phyloP scores from a whole-genome alignment of 371 early-diverging fungal species.

The Rhizopus stolonifer region DNA sequence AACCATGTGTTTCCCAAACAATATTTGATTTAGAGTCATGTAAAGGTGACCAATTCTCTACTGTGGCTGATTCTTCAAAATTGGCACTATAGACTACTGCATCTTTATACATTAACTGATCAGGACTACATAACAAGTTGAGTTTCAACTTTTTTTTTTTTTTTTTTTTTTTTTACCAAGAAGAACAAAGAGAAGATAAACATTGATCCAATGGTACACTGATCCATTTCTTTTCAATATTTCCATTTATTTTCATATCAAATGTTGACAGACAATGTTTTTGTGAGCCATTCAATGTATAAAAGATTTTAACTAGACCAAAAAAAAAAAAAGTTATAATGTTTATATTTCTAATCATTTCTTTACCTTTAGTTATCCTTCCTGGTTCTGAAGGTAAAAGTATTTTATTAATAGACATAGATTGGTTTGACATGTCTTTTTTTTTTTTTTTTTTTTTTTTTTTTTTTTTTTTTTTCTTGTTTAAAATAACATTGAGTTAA shows the following conservation, averaged over 20 bases:
- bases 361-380: not conserved
- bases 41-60: conserved; percentile 27
- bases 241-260: conserved; percentile 22
- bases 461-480: too few relatives aligned
- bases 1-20: conserved; percentile 42
- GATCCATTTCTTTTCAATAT: conserved; percentile 26
- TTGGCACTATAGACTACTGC: conserved; percentile 40
- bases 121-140: conserved; percentile 28
- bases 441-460: too few relatives aligned
- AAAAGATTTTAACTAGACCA: conserved; percentile 43
- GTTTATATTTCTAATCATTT: too few relatives aligned
- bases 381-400: conserved; percentile 13
- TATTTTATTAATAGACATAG: conserved; percentile 36
- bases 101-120: conserved; percentile 33
- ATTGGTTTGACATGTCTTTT: conserved; percentile 22
- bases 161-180: conserved; percentile 26
- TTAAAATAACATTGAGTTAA: too few relatives aligned
- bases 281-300: conserved; percentile 37
- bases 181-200: conserved; percentile 30
- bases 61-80: conserved; percentile 32
- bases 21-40: conserved; percentile 26
- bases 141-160: too few relatives aligned
- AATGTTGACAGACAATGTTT: conserved; percentile 37
- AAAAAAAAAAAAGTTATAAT: too few relatives aligned
- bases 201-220: conserved; percentile 31